These are phyloP conservation scores for Trametes meyenii DNA, from an alignment of 768 basidiomycete species.

Conservation along the genomic window DNA sequence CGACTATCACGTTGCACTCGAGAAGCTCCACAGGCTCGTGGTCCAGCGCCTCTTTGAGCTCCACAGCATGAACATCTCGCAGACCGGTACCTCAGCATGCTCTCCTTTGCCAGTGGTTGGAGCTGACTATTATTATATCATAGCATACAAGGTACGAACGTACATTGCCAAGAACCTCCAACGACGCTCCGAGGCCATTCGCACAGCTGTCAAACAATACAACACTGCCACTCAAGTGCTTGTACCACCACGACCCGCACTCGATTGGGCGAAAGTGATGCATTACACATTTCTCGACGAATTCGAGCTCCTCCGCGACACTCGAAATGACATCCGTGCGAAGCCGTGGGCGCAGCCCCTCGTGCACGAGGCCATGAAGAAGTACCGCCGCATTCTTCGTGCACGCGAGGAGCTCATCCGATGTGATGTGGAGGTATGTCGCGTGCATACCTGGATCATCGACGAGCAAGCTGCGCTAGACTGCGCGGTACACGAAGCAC, in stretches of 20 bases:
- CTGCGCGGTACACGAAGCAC: background rate
- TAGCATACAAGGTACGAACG: slow-evolving; percentile 27
- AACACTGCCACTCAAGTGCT: too few relatives aligned
- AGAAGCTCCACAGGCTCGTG: slow-evolving; percentile 38
- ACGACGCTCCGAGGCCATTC: too few relatives aligned
- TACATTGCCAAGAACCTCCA: too few relatives aligned
- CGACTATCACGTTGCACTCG: slow-evolving; percentile 34
- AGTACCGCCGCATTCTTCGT: slow-evolving; percentile 22
- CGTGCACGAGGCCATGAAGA: slow-evolving; percentile 29
- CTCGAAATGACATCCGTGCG: slow-evolving; percentile 27
- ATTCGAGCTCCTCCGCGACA: slow-evolving; percentile 28
- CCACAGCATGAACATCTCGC: slow-evolving; percentile 39
- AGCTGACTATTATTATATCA: too few relatives aligned
- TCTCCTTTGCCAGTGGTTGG: too few relatives aligned
- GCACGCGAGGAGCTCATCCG: background rate
- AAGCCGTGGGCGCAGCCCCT: slow-evolving; percentile 33
- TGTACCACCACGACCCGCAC: too few relatives aligned
- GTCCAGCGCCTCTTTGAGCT: slow-evolving; percentile 42
- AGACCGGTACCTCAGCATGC: slow-evolving; percentile 36
- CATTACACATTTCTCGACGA: too few relatives aligned
- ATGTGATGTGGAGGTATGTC: background rate
- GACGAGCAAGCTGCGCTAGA: background rate
- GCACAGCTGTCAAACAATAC: too few relatives aligned
- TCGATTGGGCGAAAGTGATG: too few relatives aligned
- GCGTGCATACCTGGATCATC: background rate